A percentile compares a stretch with the other conserved stretches of the same genome.
These are phyloP conservation scores for Pseudomonodictys pantanalensis DNA, from an alignment of 495 filamentous ascomycete genomes.

Conservation along the genomic window DNA sequence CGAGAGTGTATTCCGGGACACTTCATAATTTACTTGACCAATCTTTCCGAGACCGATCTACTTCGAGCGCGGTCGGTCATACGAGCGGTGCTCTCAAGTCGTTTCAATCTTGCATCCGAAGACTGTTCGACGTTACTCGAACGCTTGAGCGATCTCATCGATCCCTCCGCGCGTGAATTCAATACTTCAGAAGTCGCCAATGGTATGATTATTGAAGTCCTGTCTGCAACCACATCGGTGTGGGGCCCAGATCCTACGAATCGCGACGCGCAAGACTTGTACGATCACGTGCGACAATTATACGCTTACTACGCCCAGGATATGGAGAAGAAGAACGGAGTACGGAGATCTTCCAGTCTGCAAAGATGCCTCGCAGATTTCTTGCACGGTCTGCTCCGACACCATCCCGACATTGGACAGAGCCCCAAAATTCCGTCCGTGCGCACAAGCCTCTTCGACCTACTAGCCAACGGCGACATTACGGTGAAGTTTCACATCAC, in stretches of 20 bases:
- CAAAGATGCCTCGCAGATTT: constrained; percentile 64
- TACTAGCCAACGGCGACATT: constrained; percentile 65
- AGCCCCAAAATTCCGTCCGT: constrained; percentile 59
- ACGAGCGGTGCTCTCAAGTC: constrained; percentile 21
- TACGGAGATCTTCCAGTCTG: constrained; percentile 60
- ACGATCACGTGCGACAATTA: constrained; percentile 64
- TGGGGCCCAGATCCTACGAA: constrained; percentile 59
- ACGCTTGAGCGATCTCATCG: constrained; percentile 60
- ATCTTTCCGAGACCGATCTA: constrained; percentile 51
- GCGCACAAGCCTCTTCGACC: constrained; percentile 68
- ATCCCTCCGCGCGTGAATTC: constrained; percentile 42
- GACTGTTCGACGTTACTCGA: constrained; percentile 43
- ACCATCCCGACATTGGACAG: constrained; percentile 60
- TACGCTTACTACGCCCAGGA: constrained; percentile 74
- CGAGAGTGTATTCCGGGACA: constrained; percentile 14
- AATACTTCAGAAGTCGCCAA: constrained; percentile 76
- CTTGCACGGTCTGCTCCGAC: constrained; percentile 63
- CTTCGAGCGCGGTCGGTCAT: constrained; percentile 55
- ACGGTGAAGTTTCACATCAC: constrained; percentile 74
- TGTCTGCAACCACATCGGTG: constrained; percentile 60
- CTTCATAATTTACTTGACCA: constrained; percentile 52
- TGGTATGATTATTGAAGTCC: constrained; percentile 64
- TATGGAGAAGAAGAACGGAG: constrained; percentile 57
- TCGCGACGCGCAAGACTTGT: constrained; percentile 42
- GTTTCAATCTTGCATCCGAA: background rate